Base-by-base conservation (phyloP, 108 stramenopile genomes). In the Skeletonema costatum region DNA sequence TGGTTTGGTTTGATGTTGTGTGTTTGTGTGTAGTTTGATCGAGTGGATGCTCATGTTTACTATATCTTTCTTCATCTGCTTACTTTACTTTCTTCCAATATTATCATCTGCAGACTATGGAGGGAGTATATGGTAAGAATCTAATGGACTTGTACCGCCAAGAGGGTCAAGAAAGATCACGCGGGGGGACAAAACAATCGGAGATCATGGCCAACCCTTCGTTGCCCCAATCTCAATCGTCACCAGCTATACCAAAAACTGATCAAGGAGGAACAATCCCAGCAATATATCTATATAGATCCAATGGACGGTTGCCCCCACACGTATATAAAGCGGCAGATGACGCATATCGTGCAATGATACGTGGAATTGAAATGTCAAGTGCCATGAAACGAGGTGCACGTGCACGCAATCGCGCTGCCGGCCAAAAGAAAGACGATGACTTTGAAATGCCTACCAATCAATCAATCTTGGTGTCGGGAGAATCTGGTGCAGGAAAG, bases 311-410 rank as follows among this genome's bases (percentile, higher is more conserved):
- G 46, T 51, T 82, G 5, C 87, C 89, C 13, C 93, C 91, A 9
- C 93, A 92, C 66, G 87, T 88, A 5, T 94, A 94, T 67, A 89
- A 88, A 30, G 85, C 97, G 50, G 98, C 98, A 8, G 97, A 99
- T 79, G 95, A 92, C 75, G 96, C 97, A 29, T 99, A 97, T 71
- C 83, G 94, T 31, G 71, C 85, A 73, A 90, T 98, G 89, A 74
- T 90, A 32, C 50, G 73, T 8, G 77, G 77, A n/a, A 71, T 89
- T n/a, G 82, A 89, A 16, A 78, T 87, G 53, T 61, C 66, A 21
- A 59, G 44, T 10, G 71, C 75, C 32, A 33, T 77, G 44, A 85
- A 86, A 81, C 64, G 73, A 59, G 60, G 50, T 12, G 30, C 48
- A 67, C 63, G 78, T 77, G 29, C 71, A 42, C 25, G 58, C 32